Evolutionary conservation across 257 asterid species (phyloP), one percentile per base, ranked within the genome.

Genomic region (Eustoma russellianum): DNA sequence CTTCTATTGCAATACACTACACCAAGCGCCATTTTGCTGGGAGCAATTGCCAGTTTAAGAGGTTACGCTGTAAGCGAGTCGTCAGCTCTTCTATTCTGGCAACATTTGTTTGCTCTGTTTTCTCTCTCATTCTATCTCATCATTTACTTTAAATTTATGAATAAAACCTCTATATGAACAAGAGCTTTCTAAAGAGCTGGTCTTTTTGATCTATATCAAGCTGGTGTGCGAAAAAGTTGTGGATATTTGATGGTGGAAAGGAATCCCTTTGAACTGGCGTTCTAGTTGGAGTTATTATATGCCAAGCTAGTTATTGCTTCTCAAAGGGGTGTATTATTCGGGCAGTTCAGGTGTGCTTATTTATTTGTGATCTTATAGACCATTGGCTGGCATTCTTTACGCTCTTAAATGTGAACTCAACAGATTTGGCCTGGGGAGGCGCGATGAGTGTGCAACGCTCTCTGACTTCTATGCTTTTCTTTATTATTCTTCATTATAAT

Each of bases 31-130:
- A 71, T 75, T 63, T 49, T 71, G 33, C 52, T 75, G 47, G 81
- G 81, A 56, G 75, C 81, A 13, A 71, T 71, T 34, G 65, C 78
- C 18, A 71, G 77, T 57, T 71, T 71, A 55, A 71, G 81, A 63
- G 72, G 75, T 9, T 75, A 75, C 65, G 81, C 73, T 7, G 74
- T 72, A 4, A 59, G 76, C 35, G 82, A 76, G 51, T 71, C 78
- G 4, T 76, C 71, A 0, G 76, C 82, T 0, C 78, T 76, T 44
- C 70, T 75, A 48, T 71, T 75, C 59, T 75, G 81, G 78, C 78
- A 68, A 65, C 75, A 71, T 61, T 48, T 76, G 12, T 44, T 69
- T 50, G 78, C 82, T 13, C 3, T 71, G 8, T 54, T 76, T 48
- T 68, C 82, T 8, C 69, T 71, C 15, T 65, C 82, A 2, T 18